phyloP scores from a whole-genome alignment of 257 asterid species.

The Coffea canephora region DNA sequence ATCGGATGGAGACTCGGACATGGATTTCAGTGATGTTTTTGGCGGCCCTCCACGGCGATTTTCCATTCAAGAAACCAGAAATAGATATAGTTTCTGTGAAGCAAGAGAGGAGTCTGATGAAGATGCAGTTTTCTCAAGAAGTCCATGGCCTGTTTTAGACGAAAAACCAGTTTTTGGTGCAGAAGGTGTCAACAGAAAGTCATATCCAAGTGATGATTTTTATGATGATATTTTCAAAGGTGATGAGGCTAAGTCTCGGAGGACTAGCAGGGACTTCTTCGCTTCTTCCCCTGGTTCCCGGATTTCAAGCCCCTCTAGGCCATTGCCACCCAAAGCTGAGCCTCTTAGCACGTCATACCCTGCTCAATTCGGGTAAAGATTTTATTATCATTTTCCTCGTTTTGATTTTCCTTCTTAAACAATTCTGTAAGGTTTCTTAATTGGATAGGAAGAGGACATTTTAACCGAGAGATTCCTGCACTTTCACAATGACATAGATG shows the following conservation, averaged over 20 bases:
- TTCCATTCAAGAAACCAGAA: slow-evolving; percentile 58
- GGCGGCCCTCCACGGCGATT: slow-evolving; percentile 92
- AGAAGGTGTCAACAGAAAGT: slow-evolving; percentile 41
- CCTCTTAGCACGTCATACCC: slow-evolving; percentile 52
- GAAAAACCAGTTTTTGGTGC: slow-evolving; percentile 77
- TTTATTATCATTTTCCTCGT: neutral
- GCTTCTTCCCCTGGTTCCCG: slow-evolving; percentile 53
- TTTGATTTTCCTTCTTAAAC: neutral
- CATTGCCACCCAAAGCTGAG: slow-evolving; percentile 46
- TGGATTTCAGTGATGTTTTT: slow-evolving; percentile 79
- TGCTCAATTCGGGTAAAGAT: slow-evolving; percentile 54
- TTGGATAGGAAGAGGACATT: neutral
- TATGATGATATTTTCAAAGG: slow-evolving; percentile 72
- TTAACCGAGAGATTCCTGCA: neutral
- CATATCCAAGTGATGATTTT: slow-evolving; percentile 50
- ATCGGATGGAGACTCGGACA: slow-evolving; percentile 27
- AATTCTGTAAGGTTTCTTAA: neutral
- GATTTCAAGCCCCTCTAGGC: slow-evolving; percentile 55
- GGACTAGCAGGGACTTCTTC: slow-evolving; percentile 34
- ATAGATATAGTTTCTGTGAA: slow-evolving; percentile 52
- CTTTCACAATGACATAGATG: neutral
- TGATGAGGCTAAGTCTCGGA: slow-evolving; percentile 36
- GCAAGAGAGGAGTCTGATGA: slow-evolving; percentile 37
- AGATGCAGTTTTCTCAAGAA: slow-evolving; percentile 14
- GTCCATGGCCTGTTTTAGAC: slow-evolving; percentile 29